Percentiles rank a stretch among this genome's conserved stretches.
phyloP scores from a whole-genome alignment of 1,284 basidiomycete genomes.

The Ustilago cynodontis region DNA sequence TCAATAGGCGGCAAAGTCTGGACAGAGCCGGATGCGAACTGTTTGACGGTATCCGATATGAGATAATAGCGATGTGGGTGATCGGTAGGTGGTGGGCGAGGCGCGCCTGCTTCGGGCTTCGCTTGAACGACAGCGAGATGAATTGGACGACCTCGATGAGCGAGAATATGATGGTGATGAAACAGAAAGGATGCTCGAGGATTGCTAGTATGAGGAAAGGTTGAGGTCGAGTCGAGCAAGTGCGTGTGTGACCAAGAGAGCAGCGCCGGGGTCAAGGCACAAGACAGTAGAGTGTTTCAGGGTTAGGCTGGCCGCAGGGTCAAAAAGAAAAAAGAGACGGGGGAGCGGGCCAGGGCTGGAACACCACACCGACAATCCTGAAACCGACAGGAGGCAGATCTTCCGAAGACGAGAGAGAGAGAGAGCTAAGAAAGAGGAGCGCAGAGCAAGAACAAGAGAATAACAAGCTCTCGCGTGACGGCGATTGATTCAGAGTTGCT shows the following conservation, averaged over 20 bases:
- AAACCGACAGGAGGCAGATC: neutral
- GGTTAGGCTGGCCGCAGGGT: neutral
- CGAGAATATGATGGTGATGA: neutral
- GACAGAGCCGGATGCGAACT: neutral
- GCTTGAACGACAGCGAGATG: neutral
- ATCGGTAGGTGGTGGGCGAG: too few species aligned
- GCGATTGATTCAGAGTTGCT: constrained; percentile 2
- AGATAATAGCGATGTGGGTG: neutral
- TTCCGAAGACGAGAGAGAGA: neutral
- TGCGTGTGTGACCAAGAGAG: neutral
- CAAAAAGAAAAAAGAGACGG: neutral
- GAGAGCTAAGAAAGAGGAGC: too few species aligned
- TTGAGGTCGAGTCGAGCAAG: neutral
- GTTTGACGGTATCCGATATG: neutral
- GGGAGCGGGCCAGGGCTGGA: neutral
- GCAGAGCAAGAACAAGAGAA: neutral
- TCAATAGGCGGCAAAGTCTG: neutral
- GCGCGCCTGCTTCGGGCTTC: neutral
- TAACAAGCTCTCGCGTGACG: neutral
- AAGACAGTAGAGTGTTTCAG: neutral
- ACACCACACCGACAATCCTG: neutral
- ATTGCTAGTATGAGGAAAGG: too few species aligned
- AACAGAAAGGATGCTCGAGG: neutral
- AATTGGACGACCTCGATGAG: neutral
- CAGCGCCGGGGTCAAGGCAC: neutral